These are phyloP conservation scores for Botryotinia calthae DNA, from an alignment of 2,329 filamentous ascomycete genomes.

Conservation along the genomic window DNA sequence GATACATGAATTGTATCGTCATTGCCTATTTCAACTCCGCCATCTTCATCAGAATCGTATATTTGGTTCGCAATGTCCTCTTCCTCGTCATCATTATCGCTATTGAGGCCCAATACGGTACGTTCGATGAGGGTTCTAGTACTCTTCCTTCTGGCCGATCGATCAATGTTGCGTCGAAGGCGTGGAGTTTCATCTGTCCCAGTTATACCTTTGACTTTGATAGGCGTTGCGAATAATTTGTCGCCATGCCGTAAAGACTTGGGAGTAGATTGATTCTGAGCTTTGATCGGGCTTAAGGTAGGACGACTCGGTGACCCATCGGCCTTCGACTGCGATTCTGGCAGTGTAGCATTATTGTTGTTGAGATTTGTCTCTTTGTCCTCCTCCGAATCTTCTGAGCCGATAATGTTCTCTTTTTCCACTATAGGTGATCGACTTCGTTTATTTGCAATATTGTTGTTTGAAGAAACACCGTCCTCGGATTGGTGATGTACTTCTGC, in stretches of 20 bases:
- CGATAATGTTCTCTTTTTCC: not conserved
- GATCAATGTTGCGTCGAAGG: slow-evolving; percentile 56
- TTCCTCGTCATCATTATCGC: slow-evolving; percentile 70
- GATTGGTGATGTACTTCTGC: not conserved
- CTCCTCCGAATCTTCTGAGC: slow-evolving; percentile 12
- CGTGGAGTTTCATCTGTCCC: slow-evolving; percentile 32
- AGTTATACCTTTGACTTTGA: slow-evolving; percentile 25
- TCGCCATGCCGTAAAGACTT: slow-evolving; percentile 28
- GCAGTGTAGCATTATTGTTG: not conserved
- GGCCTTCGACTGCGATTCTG: not conserved
- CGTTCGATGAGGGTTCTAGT: slow-evolving; percentile 72
- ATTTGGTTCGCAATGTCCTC: slow-evolving; percentile 69
- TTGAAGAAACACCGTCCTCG: not conserved
- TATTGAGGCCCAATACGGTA: slow-evolving; percentile 59
- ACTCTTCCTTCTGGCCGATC: slow-evolving; percentile 84
- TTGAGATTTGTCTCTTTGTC: slow-evolving; percentile 1
- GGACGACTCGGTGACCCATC: not conserved
- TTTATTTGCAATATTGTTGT: not conserved
- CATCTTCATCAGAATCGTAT: slow-evolving; percentile 54
- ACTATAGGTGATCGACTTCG: not conserved
- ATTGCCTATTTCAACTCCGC: slow-evolving; percentile 40
- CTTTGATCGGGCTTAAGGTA: not conserved
- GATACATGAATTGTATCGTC: slow-evolving; percentile 36
- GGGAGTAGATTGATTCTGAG: slow-evolving; percentile 28
- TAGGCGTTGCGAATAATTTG: slow-evolving; percentile 36